These are phyloP conservation scores for Diaporthe velutina DNA, from an alignment of 2,329 filamentous ascomycete genomes.

Conservation along the genomic window DNA sequence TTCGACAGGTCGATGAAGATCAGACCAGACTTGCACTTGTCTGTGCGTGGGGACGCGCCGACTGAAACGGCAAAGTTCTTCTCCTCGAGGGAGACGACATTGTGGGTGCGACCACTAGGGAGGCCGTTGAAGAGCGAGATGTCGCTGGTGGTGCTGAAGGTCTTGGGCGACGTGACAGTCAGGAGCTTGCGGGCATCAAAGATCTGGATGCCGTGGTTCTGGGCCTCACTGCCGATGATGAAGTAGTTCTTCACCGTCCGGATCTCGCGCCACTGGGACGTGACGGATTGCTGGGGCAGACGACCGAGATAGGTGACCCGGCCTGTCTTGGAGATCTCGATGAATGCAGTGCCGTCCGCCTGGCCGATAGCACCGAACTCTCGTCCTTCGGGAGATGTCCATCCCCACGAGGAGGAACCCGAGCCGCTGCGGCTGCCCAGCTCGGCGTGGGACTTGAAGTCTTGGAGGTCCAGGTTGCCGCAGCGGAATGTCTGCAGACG, in stretches of 20 bases:
- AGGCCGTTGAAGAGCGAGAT: constrained; percentile 50
- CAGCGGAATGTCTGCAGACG: constrained; percentile 61
- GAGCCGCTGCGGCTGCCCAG: constrained; percentile 58
- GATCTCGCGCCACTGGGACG: constrained; percentile 56
- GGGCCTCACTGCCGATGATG: constrained; percentile 57
- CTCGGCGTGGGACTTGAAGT: constrained; percentile 66
- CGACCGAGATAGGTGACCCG: constrained; percentile 60
- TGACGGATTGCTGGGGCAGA: constrained; percentile 52
- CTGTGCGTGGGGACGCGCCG: constrained; percentile 54
- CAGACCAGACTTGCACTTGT: constrained; percentile 64
- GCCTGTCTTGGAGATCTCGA: constrained; percentile 60
- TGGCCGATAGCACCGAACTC: constrained; percentile 63
- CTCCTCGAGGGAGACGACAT: constrained; percentile 65
- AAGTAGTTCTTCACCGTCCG: constrained; percentile 56
- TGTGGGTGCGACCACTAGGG: constrained; percentile 60
- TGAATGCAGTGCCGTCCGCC: constrained; percentile 62
- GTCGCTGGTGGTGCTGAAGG: constrained; percentile 50
- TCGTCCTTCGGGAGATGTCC: constrained; percentile 61
- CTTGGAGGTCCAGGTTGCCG: constrained; percentile 65
- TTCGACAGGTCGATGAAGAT: constrained; percentile 71
- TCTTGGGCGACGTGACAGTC: constrained; percentile 54
- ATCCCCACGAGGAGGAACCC: constrained; percentile 59
- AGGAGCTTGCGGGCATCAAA: constrained; percentile 71
- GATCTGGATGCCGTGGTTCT: constrained; percentile 69
- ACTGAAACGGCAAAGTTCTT: constrained; percentile 60